phyloP scores from a whole-genome alignment of 352 stramenopile species.

The Albugo candida region DNA sequence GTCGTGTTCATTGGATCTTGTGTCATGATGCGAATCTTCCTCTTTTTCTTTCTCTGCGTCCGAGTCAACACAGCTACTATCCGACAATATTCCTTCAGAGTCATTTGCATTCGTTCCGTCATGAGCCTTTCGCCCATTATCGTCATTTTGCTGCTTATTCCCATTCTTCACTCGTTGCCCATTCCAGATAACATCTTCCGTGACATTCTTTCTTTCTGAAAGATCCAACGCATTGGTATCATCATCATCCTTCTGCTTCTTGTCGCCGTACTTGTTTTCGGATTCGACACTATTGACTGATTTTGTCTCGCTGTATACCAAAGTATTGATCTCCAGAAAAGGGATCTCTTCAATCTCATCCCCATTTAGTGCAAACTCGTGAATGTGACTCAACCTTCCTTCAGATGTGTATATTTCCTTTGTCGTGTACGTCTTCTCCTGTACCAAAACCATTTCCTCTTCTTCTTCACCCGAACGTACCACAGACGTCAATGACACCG shows the following conservation, averaged over 20 bases:
- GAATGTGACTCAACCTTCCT: slow-evolving; percentile 10
- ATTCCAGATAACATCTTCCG: slow-evolving; percentile 2
- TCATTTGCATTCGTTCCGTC: slow-evolving; percentile 15
- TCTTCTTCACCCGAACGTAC: slow-evolving; percentile 13
- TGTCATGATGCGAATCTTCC: slow-evolving; percentile 2
- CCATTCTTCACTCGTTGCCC: slow-evolving; percentile 7
- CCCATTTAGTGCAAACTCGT: slow-evolving; percentile 20
- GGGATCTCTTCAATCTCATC: slow-evolving; percentile 67
- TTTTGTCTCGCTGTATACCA: slow-evolving; percentile 13
- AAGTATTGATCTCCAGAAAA: slow-evolving; percentile 21
- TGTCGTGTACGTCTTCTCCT: slow-evolving; percentile 29
- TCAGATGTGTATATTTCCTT: slow-evolving; percentile 7
- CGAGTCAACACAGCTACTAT: background rate
- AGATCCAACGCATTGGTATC: too few species aligned
- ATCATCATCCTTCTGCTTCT: background rate
- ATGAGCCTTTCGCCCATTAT: background rate
- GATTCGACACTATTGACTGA: slow-evolving; percentile 22
- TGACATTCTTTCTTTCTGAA: background rate
- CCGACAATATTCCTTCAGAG: slow-evolving; percentile 13
- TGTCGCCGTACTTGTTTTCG: background rate
- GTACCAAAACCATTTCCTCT: slow-evolving; percentile 48
- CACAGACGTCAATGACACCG: background rate
- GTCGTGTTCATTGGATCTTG: slow-evolving; percentile 15
- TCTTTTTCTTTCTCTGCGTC: slow-evolving; percentile 2
- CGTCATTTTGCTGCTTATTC: slow-evolving; percentile 12